Evolutionary conservation across 2,329 filamentous ascomycete species (phyloP).

Genomic region (Colletotrichum endophyticum): DNA sequence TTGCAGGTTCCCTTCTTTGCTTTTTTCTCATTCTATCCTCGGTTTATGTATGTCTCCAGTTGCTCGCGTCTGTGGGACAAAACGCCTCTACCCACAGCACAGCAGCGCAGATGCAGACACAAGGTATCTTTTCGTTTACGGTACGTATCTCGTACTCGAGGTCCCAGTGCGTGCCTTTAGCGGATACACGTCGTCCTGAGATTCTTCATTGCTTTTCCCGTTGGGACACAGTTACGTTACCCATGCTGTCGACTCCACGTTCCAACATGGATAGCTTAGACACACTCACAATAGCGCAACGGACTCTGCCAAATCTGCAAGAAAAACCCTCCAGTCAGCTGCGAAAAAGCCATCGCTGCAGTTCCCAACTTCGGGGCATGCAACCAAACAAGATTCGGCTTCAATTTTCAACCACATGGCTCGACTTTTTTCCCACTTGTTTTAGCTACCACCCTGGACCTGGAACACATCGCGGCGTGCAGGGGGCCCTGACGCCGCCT

Average conservation of each 20-base stretch:
- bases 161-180: not conserved
- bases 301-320: not conserved
- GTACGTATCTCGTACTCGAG: not conserved
- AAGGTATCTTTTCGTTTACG: not conserved
- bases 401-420: not conserved
- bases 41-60: not conserved
- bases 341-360: not conserved
- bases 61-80: not conserved
- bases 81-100: not conserved
- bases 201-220: conserved; percentile 14
- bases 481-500: not conserved
- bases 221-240: conserved; percentile 1
- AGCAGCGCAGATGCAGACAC: not conserved
- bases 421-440: not conserved
- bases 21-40: not conserved
- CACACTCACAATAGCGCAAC: not conserved
- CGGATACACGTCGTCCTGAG: not conserved
- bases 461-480: not conserved
- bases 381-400: not conserved
- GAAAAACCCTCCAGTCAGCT: not conserved
- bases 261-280: conserved; percentile 10
- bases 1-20: not conserved
- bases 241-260: conserved; percentile 14
- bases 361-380: not conserved
- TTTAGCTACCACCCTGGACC: not conserved